Evolutionary conservation across 1,139 yeast genomes (phyloP).

Genomic region (Candida tetrigidarum): DNA sequence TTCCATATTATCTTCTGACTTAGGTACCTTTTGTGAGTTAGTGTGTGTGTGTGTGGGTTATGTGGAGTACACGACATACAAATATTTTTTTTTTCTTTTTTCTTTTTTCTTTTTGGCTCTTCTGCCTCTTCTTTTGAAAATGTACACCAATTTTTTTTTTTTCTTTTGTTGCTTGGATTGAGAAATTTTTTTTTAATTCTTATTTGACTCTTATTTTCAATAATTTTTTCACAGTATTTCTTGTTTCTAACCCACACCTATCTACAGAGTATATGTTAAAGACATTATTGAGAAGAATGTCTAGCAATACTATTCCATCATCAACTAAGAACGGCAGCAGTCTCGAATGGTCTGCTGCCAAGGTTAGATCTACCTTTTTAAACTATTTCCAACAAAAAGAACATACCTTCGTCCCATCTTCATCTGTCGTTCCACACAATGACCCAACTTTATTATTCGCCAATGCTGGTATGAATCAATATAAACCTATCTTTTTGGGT

Average conservation of each 20-base stretch:
- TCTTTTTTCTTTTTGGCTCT: no score
- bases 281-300: slow-evolving; percentile 9
- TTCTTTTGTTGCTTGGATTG: not conserved
- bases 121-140: no score
- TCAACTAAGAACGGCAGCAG: not conserved
- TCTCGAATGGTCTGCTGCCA: slow-evolving; percentile 62
- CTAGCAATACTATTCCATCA: slow-evolving; percentile 1
- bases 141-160: no score
- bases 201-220: no score
- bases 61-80: no score
- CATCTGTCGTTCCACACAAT: slow-evolving; percentile 96
- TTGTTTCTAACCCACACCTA: slow-evolving; percentile 1
- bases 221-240: slow-evolving; percentile 3
- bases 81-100: no score
- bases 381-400: slow-evolving; percentile 71
- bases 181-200: not conserved
- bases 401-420: slow-evolving; percentile 87
- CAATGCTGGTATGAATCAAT: slow-evolving; percentile 99
- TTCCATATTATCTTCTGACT: no score
- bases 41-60: no score
- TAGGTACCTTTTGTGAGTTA: no score
- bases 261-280: slow-evolving; percentile 6
- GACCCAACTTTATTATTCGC: slow-evolving; percentile 96
- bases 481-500: slow-evolving; percentile 95
- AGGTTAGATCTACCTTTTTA: slow-evolving; percentile 86